phyloP scores from a whole-genome alignment of 805 yeast species.

The Candida chauliodis region DNA sequence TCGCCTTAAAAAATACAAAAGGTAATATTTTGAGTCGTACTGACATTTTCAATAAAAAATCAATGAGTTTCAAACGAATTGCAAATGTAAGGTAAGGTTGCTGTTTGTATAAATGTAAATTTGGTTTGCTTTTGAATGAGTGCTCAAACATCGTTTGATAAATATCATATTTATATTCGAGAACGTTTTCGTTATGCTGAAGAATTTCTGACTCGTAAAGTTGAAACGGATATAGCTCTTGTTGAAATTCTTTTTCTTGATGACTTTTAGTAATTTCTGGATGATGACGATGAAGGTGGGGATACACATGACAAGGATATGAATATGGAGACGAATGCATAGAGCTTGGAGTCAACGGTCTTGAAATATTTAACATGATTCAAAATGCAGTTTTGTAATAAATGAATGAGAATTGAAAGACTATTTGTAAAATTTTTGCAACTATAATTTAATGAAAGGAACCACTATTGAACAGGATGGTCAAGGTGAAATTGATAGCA shows the following conservation, averaged over 20 bases:
- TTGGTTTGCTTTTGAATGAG: slow-evolving; percentile 42
- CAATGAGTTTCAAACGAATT: slow-evolving; percentile 72
- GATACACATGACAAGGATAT: too few species aligned
- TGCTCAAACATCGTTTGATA: slow-evolving; percentile 34
- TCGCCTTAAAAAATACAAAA: slow-evolving; percentile 63
- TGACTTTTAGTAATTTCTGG: background rate
- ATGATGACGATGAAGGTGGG: too few species aligned
- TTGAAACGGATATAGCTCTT: slow-evolving; percentile 48
- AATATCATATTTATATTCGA: slow-evolving; percentile 54
- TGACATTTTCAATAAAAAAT: slow-evolving; percentile 73
- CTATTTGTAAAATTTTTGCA: too few species aligned
- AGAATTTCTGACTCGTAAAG: slow-evolving; percentile 48
- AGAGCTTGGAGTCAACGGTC: slow-evolving; percentile 5
- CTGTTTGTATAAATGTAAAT: slow-evolving; percentile 58
- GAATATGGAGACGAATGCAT: background rate
- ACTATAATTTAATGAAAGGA: background rate
- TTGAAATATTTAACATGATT: slow-evolving; percentile 1
- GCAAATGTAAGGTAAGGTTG: slow-evolving; percentile 84
- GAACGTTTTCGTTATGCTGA: slow-evolving; percentile 42
- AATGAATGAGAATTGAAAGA: too few species aligned
- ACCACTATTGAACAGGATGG: too few species aligned
- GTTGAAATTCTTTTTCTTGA: slow-evolving; percentile 22
- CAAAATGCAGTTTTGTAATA: too few species aligned
- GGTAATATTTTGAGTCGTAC: slow-evolving; percentile 62
- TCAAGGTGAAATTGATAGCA: background rate